A percentile compares a stretch with the other conserved stretches of the same genome.
phyloP scores from a whole-genome alignment of 75 land plant species.

The Picea sitchensis region DNA sequence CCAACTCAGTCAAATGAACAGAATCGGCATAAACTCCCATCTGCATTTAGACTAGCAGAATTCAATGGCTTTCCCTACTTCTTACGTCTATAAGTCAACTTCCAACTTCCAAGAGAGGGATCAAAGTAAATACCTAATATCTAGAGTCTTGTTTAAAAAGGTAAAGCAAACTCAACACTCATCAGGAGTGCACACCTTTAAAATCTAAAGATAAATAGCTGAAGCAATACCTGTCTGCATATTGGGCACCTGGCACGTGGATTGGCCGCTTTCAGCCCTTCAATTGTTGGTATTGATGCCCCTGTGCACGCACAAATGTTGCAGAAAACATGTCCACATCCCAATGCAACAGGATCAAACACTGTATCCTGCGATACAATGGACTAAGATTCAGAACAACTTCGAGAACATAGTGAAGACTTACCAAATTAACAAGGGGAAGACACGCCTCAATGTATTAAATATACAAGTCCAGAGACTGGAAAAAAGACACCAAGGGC shows the following conservation, averaged over 20 bases:
- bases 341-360: conserved; percentile 57
- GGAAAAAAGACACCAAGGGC: background rate
- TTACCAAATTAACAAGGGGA: background rate
- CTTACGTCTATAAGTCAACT: background rate
- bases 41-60: conserved; percentile 20
- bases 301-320: conserved; percentile 69
- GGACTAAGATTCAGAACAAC: background rate
- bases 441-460: background rate
- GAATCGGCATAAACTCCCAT: conserved; percentile 64
- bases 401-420: background rate
- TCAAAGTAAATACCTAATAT: background rate
- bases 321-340: conserved; percentile 89
- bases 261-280: conserved; percentile 58
- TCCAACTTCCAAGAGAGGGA: background rate
- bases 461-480: background rate
- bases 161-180: background rate
- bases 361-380: conserved; percentile 38
- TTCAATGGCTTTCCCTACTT: background rate
- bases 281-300: conserved; percentile 49
- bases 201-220: background rate
- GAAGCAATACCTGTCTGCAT: conserved; percentile 57
- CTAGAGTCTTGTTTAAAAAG: background rate
- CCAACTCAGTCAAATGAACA: conserved; percentile 59
- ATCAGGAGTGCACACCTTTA: background rate
- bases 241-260: conserved; percentile 61